Base-by-base conservation (phyloP, 2,329 filamentous ascomycete species). In the Ophiobolus disseminans region DNA sequence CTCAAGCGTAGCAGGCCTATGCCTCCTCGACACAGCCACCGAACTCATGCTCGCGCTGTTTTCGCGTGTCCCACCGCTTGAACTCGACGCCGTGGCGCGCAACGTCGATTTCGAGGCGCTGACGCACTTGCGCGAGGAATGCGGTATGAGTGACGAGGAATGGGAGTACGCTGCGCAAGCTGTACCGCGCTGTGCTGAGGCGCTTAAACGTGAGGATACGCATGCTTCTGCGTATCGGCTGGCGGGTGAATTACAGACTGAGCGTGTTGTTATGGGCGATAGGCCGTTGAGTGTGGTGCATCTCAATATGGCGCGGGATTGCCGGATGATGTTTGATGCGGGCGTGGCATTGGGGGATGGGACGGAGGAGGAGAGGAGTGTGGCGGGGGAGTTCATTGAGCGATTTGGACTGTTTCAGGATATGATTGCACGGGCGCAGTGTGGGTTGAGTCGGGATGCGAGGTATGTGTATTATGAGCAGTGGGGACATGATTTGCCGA, bases 31-130 rank as follows among this genome's bases (percentile, higher is more conserved):
- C 32, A 26, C 23, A 1, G 53, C 49, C 0, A 56, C 45, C 25
- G 49, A 53, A 25, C 34, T 56, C 21, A 53, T 56, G 49, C 46
- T 56, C 2, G 37, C 41, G 22, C 23, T 50, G 5, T 50, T 48
- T 22, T 20, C 41, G 9, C 42, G 38, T 5, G 38, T 55, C 7
- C 53, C 49, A 13, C 42, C 31, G 13, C 26, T 17, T 4, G 39
- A 38, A 39, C 21, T 52, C 9, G 22, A 41, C 5, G 31, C 43
- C 8, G 40, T 53, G 2, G 41, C 32, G 1, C 11, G 23, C 10
- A 38, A 56, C 16, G 53, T 56, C 5, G 48, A 50, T 8, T 44
- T 23, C 14, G 49, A 43, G 4, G 39, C 16, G 7, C 32, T 50
- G 20, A 56, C 53, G 3, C 40, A 56, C 28, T 28, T 53, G 9